Evolutionary conservation across 805 yeast genomes (phyloP).

Genomic region (Huiozyma naganishii): DNA sequence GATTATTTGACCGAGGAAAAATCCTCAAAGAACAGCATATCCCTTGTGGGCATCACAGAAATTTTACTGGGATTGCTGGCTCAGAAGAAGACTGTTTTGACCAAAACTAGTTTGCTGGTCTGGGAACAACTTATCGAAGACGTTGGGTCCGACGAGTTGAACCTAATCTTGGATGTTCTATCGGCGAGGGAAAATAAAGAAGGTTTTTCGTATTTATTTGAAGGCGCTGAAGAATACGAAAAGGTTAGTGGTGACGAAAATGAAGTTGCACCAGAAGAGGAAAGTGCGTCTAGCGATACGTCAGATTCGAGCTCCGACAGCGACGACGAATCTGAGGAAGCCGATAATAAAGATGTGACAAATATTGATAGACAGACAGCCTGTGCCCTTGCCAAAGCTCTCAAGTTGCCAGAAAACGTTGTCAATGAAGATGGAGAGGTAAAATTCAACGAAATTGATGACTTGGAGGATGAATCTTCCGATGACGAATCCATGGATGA

Average conservation of each 20-base stretch:
- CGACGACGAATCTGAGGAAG: constrained; percentile 22
- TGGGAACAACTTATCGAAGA: constrained; percentile 47
- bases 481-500: constrained; percentile 86
- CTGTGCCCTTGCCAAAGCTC: constrained; percentile 55
- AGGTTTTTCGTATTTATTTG: constrained; percentile 71
- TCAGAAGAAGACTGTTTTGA: constrained; percentile 46
- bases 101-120: constrained; percentile 43
- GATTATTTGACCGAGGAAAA: constrained; percentile 29
- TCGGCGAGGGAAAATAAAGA: constrained; percentile 64
- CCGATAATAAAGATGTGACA: constrained; percentile 23
- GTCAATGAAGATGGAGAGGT: constrained; percentile 35
- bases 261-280: constrained; percentile 20
- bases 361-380: constrained; percentile 45
- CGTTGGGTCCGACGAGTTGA: constrained; percentile 36
- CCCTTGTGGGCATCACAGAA: constrained; percentile 45
- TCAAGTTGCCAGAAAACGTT: constrained; percentile 48
- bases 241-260: constrained; percentile 32
- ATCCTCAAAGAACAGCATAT: constrained; percentile 8
- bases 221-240: constrained; percentile 42
- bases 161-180: constrained; percentile 43
- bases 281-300: constrained; percentile 25
- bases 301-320: constrained; percentile 16
- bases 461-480: constrained; percentile 39
- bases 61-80: constrained; percentile 47
- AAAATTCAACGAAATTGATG: constrained; percentile 34